Evolutionary conservation across 2,329 filamentous ascomycete species (phyloP).

Genomic region (Colletotrichum australisinense): DNA sequence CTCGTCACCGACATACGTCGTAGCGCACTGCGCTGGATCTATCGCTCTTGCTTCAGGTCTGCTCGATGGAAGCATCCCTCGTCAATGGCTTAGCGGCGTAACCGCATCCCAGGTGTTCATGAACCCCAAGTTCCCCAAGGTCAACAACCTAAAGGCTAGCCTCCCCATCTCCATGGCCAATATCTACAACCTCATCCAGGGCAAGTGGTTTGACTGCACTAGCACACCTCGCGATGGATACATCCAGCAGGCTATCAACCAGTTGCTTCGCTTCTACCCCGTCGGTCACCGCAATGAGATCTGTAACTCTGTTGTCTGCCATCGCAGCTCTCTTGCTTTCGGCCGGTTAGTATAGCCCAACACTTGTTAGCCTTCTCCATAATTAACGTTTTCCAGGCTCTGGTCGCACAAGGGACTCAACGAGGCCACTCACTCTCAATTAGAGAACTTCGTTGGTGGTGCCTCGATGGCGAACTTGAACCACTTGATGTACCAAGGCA

Average conservation of each 20-base stretch:
- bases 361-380: too few species aligned
- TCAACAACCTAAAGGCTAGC: constrained; percentile 67
- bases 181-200: constrained; percentile 60
- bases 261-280: constrained; percentile 68
- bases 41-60: constrained; percentile 68
- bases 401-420: constrained; percentile 76
- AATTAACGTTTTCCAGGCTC: constrained; percentile 25
- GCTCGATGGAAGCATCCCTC: constrained; percentile 69
- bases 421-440: constrained; percentile 71
- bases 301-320: constrained; percentile 71
- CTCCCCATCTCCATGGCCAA: constrained; percentile 59
- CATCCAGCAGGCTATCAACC: constrained; percentile 64
- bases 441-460: constrained; percentile 71
- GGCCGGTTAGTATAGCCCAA: constrained; percentile 56
- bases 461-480: constrained; percentile 68
- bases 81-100: constrained; percentile 67
- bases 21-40: constrained; percentile 74
- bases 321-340: constrained; percentile 69
- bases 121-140: constrained; percentile 67
- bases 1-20: constrained; percentile 60
- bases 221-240: constrained; percentile 57
- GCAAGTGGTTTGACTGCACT: constrained; percentile 66
- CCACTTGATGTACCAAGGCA: constrained; percentile 67
- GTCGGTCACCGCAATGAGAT: constrained; percentile 61
- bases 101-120: constrained; percentile 72